Conservation (phyloP, 345 rosid genomes). For the Hypericum perforatum region DNA sequence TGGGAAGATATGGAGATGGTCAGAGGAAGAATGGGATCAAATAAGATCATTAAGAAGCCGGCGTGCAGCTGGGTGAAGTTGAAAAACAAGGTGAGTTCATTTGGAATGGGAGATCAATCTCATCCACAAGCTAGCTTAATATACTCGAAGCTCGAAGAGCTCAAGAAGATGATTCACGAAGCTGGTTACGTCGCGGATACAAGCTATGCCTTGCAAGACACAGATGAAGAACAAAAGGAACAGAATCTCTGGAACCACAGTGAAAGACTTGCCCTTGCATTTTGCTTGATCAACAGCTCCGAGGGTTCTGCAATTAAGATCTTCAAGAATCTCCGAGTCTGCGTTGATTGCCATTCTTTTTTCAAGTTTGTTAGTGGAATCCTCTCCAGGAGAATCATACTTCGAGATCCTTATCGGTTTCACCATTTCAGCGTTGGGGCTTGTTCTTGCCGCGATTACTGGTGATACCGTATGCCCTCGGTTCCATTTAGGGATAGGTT, state of each 20-base stretch:
- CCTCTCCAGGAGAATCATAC: conserved; percentile 34
- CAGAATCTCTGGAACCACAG: conserved; percentile 85
- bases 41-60: conserved; percentile 63
- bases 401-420: conserved; percentile 73
- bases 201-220: conserved; percentile 70
- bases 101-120: conserved; percentile 67
- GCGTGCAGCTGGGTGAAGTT: conserved; percentile 93
- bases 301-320: conserved; percentile 49
- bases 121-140: conserved; percentile 51
- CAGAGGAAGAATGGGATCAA: conserved; percentile 63
- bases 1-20: conserved; percentile 68
- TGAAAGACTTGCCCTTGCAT: conserved; percentile 86
- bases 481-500: too few relatives aligned
- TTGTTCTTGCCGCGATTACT: conserved; percentile 74
- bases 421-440: conserved; percentile 68
- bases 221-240: conserved; percentile 89
- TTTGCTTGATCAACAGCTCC: conserved; percentile 46
- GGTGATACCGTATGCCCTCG: conserved; percentile 30
- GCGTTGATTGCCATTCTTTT: conserved; percentile 74
- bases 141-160: conserved; percentile 60
- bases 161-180: conserved; percentile 64
- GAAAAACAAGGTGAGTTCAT: conserved; percentile 45
- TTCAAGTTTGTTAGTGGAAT: conserved; percentile 63
- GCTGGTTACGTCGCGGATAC: conserved; percentile 76
- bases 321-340: conserved; percentile 81